phyloP scores from a whole-genome alignment of 1,284 basidiomycete species.

The Fomitopsis palustris region DNA sequence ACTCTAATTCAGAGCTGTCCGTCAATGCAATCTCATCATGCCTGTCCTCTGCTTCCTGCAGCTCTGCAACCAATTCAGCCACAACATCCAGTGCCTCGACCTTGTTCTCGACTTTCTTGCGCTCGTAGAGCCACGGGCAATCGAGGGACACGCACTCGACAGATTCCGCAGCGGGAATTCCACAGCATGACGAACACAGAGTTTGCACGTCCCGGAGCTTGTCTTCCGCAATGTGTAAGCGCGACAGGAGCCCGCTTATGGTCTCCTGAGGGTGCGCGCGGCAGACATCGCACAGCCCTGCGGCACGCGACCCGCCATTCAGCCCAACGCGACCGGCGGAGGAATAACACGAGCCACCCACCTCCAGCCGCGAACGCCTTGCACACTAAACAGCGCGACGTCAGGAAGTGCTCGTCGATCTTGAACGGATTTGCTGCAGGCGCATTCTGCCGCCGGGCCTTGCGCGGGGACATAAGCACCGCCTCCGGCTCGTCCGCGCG shows the following conservation, averaged over 20 bases:
- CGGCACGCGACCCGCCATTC: neutral
- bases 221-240: conserved; percentile 56
- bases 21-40: neutral
- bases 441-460: conserved; percentile 32
- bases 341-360: conserved; percentile 23
- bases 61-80: conserved; percentile 30
- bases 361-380: conserved; percentile 52
- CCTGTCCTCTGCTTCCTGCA: conserved; percentile 12
- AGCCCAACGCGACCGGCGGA: neutral
- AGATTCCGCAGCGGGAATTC: conserved; percentile 52
- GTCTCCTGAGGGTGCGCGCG: conserved; percentile 49
- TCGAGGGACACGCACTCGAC: conserved; percentile 80
- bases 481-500: conserved; percentile 32
- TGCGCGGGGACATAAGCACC: conserved; percentile 43
- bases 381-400: conserved; percentile 70
- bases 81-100: conserved; percentile 41
- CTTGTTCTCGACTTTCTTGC: conserved; percentile 63
- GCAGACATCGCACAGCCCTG: conserved; percentile 73
- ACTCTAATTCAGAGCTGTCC: neutral
- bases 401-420: conserved; percentile 79
- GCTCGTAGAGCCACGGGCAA: conserved; percentile 78
- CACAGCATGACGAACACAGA: conserved; percentile 72
- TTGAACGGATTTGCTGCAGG: conserved; percentile 39
- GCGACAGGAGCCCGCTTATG: conserved; percentile 54
- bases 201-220: conserved; percentile 56